Evolutionary conservation across 2,329 filamentous ascomycete genomes (phyloP).

Genomic region (Hysterium pulicare): DNA sequence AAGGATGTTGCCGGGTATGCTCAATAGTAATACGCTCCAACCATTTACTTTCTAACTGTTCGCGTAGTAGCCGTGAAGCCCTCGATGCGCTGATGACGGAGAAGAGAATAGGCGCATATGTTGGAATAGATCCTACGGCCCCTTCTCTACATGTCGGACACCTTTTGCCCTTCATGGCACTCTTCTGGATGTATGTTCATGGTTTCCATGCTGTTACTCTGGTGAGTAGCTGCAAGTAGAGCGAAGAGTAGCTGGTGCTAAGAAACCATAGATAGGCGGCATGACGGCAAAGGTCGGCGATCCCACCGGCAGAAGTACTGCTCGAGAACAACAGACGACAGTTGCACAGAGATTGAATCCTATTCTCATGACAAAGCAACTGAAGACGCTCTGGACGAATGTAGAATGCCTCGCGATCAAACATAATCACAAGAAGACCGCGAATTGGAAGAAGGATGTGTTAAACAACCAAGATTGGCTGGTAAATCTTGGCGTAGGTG

Average conservation of each 20-base stretch:
- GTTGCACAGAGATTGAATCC: slow-evolving; percentile 61
- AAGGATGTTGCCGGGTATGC: slow-evolving; percentile 72
- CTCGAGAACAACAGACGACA: slow-evolving; percentile 53
- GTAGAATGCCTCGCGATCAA: slow-evolving; percentile 64
- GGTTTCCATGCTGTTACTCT: slow-evolving; percentile 67
- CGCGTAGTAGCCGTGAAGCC: slow-evolving; percentile 43
- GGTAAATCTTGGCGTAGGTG: slow-evolving; percentile 65
- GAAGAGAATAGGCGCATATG: slow-evolving; percentile 70
- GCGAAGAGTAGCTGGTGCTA: slow-evolving; percentile 15
- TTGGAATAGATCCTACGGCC: slow-evolving; percentile 79
- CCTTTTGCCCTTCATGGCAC: slow-evolving; percentile 74
- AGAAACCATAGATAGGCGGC: slow-evolving; percentile 56
- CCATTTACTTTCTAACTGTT: not conserved
- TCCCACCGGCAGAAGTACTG: slow-evolving; percentile 66
- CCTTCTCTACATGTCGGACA: slow-evolving; percentile 78
- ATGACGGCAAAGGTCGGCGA: slow-evolving; percentile 77
- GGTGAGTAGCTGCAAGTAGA: slow-evolving; percentile 30
- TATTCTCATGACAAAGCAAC: slow-evolving; percentile 64
- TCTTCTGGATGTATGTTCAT: slow-evolving; percentile 80
- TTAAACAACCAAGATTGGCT: slow-evolving; percentile 86
- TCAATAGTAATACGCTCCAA: not conserved
- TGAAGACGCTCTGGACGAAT: slow-evolving; percentile 70
- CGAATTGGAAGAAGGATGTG: slow-evolving; percentile 64
- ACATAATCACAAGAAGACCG: slow-evolving; percentile 62
- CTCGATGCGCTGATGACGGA: slow-evolving; percentile 63